A percentile compares a stretch with the other conserved stretches of the same genome.
phyloP scores from a whole-genome alignment of 2,329 filamentous ascomycete species.

The Helotiales sp. region DNA sequence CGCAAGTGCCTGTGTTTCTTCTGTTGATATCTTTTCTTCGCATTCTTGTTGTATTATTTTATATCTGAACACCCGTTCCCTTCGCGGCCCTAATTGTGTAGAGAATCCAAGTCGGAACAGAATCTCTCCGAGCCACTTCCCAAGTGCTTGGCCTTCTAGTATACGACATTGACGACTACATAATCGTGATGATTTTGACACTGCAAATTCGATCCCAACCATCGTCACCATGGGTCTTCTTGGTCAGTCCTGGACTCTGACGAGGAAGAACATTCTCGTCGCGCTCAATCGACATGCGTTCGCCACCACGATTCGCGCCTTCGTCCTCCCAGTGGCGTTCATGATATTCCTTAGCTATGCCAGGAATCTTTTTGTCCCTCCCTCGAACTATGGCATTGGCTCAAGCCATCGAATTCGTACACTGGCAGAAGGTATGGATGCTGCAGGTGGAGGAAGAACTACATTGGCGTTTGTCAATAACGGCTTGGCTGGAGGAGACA shows the following conservation, averaged over 20 bases:
- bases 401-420: slow-evolving; percentile 59
- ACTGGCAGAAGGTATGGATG: slow-evolving; percentile 61
- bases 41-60: neutral
- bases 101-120: neutral
- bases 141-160: no score
- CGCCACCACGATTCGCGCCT: slow-evolving; percentile 55
- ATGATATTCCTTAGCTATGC: slow-evolving; percentile 67
- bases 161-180: neutral
- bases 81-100: neutral
- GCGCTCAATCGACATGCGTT: slow-evolving; percentile 53
- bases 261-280: slow-evolving; percentile 62
- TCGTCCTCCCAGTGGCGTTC: slow-evolving; percentile 59
- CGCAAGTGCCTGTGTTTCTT: neutral
- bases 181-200: neutral
- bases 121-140: neutral
- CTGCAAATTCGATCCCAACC: neutral
- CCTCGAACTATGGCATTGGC: slow-evolving; percentile 74
- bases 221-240: slow-evolving; percentile 48
- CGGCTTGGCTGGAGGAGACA: slow-evolving; percentile 66
- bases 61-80: no score
- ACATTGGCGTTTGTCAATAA: slow-evolving; percentile 80
- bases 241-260: slow-evolving; percentile 61
- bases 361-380: slow-evolving; percentile 80
- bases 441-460: slow-evolving; percentile 58
- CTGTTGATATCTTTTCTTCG: neutral